Evolutionary conservation across 225 moss, liverwort and hornwort species (phyloP).

Genomic region (Physcomitrellopsis africana): DNA sequence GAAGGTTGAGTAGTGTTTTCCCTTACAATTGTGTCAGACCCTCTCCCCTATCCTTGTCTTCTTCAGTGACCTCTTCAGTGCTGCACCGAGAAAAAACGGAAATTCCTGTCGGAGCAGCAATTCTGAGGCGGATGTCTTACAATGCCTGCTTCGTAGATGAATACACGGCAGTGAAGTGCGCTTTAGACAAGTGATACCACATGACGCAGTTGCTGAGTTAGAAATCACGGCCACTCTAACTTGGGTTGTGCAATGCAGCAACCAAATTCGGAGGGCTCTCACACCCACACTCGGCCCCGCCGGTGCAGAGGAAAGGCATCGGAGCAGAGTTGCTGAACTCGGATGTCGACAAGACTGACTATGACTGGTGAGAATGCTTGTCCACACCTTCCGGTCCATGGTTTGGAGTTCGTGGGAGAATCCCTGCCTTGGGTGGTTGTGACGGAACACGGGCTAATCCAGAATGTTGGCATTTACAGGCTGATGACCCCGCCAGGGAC

Average conservation of each 20-base stretch:
- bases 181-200: not conserved
- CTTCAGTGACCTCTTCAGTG: too few relatives aligned
- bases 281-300: slow-evolving; percentile 41
- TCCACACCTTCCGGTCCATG: too few relatives aligned
- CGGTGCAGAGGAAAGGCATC: slow-evolving; percentile 43
- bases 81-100: too few relatives aligned
- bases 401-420: too few relatives aligned
- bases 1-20: too few relatives aligned
- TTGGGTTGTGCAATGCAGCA: slow-evolving; percentile 34
- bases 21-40: too few relatives aligned
- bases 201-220: not conserved
- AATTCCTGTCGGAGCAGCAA: too few relatives aligned
- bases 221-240: not conserved
- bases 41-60: too few relatives aligned
- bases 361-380: slow-evolving; percentile 51
- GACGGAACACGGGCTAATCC: not conserved
- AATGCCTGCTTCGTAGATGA: too few relatives aligned
- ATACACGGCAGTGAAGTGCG: not conserved
- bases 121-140: too few relatives aligned
- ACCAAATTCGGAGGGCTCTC: slow-evolving; percentile 47
- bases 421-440: too few relatives aligned
- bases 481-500: slow-evolving; percentile 65
- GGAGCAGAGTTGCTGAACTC: slow-evolving; percentile 65
- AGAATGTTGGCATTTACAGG: slow-evolving; percentile 31
- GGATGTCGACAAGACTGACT: slow-evolving; percentile 64